A percentile compares a stretch with the other conserved stretches of the same genome.
phyloP scores from a whole-genome alignment of 2,329 filamentous ascomycete genomes.

The Diaporthe sp. region DNA sequence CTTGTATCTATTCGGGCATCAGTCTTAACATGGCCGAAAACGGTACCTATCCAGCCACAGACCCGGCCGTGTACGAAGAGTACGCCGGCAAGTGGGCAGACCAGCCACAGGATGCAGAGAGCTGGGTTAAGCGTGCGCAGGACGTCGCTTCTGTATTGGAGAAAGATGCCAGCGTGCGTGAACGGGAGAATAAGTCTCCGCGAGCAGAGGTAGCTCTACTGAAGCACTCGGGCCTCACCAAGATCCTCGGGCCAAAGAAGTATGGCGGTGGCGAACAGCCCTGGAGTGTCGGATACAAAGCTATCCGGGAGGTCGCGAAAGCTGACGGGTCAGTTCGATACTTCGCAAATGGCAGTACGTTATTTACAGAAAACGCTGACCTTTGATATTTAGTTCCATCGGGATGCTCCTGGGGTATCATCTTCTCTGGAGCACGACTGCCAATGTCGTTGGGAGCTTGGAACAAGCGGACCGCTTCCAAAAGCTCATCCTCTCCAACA shows the following conservation, averaged over 20 bases:
- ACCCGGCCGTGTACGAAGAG: conserved; percentile 55
- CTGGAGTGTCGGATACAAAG: conserved; percentile 67
- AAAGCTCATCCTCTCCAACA: conserved; percentile 71
- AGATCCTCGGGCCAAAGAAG: conserved; percentile 55
- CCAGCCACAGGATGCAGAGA: conserved; percentile 49
- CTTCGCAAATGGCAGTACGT: too few species aligned
- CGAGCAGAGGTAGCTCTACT: conserved; percentile 56
- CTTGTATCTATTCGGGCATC: background rate
- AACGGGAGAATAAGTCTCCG: conserved; percentile 57
- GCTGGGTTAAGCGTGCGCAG: conserved; percentile 56
- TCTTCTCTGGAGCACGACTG: conserved; percentile 73
- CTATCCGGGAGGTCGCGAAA: conserved; percentile 74
- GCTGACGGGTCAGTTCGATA: conserved; percentile 65
- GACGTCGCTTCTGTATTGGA: conserved; percentile 55
- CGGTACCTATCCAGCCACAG: conserved; percentile 44
- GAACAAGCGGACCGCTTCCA: conserved; percentile 72
- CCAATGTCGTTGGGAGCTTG: conserved; percentile 70
- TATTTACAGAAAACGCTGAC: background rate
- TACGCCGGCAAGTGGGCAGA: conserved; percentile 54
- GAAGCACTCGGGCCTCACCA: conserved; percentile 57
- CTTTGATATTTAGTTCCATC: conserved; percentile 58
- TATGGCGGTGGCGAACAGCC: conserved; percentile 61
- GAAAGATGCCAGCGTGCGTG: conserved; percentile 52
- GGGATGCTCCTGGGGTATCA: conserved; percentile 78
- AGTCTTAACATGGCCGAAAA: conserved; percentile 9